Evolutionary conservation across 2,329 filamentous ascomycete species (phyloP).

Genomic region (Calonectria leucothoes): DNA sequence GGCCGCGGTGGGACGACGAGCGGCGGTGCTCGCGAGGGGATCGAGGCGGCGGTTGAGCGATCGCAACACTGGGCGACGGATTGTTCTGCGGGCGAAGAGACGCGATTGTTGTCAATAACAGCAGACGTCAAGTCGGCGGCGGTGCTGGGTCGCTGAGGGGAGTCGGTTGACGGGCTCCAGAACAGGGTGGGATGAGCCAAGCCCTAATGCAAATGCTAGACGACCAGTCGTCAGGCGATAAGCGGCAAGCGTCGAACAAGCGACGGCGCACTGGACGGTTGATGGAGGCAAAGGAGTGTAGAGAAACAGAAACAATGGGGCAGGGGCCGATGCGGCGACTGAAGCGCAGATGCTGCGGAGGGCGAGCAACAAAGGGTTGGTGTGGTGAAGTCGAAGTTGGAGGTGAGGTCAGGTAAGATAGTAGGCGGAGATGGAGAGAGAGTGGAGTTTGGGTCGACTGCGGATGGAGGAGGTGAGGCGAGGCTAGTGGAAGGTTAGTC

Average conservation of each 20-base stretch:
- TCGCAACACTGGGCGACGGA: conserved; percentile 29
- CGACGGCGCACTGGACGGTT: conserved; percentile 15
- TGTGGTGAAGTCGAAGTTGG: conserved; percentile 36
- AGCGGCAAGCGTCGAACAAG: conserved; percentile 33
- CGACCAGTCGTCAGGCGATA: conserved; percentile 45
- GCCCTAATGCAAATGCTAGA: conserved; percentile 46
- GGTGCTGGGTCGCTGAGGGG: conserved; percentile 37
- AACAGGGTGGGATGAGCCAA: conserved; percentile 41
- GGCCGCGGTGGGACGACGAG: conserved; percentile 34
- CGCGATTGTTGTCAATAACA: conserved; percentile 29
- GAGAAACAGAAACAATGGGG: conserved; percentile 39
- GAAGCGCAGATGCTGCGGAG: conserved; percentile 27
- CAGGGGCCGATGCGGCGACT: conserved; percentile 27
- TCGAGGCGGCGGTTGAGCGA: conserved; percentile 25
- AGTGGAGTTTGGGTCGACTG: conserved; percentile 30
- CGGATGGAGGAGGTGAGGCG: conserved; percentile 26
- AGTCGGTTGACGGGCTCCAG: conserved; percentile 34
- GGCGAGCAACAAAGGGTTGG: conserved; percentile 37
- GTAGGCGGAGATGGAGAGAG: conserved; percentile 29
- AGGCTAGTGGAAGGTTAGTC: conserved; percentile 25
- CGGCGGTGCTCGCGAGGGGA: conserved; percentile 20
- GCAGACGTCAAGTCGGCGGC: conserved; percentile 42
- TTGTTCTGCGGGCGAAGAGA: conserved; percentile 17
- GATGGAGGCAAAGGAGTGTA: conserved; percentile 41
- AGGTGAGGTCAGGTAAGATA: conserved; percentile 23